Conservation (phyloP, 176 grass and related monocot genomes). For the Neostapfia colusana region DNA sequence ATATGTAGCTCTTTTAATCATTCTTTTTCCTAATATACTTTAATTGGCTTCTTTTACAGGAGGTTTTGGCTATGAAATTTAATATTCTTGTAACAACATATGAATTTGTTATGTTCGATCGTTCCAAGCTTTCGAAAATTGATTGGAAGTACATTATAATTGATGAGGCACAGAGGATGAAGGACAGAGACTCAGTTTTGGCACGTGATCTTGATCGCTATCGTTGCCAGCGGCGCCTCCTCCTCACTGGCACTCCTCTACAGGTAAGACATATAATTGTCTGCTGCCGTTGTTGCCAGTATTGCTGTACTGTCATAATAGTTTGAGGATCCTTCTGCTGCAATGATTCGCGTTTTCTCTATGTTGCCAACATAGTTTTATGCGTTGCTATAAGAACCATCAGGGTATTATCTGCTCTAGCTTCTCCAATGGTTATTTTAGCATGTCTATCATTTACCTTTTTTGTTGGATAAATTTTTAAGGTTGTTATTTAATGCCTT, state of each 20-base stretch:
- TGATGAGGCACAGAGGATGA: slow-evolving; percentile 98
- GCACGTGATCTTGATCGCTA: slow-evolving; percentile 97
- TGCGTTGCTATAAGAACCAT: neutral
- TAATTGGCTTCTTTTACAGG: slow-evolving; percentile 48
- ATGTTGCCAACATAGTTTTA: neutral
- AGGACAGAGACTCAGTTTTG: slow-evolving; percentile 94
- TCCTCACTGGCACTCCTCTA: slow-evolving; percentile 94
- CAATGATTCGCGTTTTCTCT: neutral
- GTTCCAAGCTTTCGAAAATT: slow-evolving; percentile 96
- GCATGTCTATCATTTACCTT: slow-evolving; percentile 4
- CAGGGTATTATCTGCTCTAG: neutral
- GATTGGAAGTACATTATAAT: slow-evolving; percentile 99
- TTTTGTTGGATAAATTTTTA: slow-evolving; percentile 21
- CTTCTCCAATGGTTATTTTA: slow-evolving; percentile 3
- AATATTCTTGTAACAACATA: slow-evolving; percentile 99
- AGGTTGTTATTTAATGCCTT: slow-evolving; percentile 25
- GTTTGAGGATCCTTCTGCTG: neutral
- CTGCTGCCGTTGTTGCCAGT: neutral
- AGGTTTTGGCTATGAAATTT: slow-evolving; percentile 95
- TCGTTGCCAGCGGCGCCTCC: slow-evolving; percentile 89
- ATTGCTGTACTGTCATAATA: neutral
- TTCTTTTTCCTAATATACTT: slow-evolving; percentile 10
- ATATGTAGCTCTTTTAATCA: neutral
- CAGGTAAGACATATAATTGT: slow-evolving; percentile 53
- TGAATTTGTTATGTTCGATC: slow-evolving; percentile 98